Conservation (phyloP, 2,329 filamentous ascomycete species). For the Exophiala phaeomuriformis region DNA sequence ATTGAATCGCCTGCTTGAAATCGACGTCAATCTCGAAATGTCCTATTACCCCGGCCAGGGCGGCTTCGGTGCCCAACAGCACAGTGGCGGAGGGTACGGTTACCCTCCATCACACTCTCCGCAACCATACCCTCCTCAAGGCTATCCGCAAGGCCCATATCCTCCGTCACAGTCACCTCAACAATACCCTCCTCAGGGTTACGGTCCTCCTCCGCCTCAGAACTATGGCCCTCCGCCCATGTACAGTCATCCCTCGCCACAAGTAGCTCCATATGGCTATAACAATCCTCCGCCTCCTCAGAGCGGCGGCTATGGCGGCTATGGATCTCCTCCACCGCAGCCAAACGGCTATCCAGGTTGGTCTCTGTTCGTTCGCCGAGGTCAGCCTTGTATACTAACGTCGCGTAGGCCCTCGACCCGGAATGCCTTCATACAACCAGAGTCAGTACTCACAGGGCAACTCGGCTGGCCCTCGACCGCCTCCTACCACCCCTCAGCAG, state of each 20-base stretch:
- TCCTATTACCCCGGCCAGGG: constrained; percentile 17
- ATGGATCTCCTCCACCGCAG: constrained; percentile 28
- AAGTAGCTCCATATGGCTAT: constrained; percentile 29
- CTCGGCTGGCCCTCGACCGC: constrained; percentile 53
- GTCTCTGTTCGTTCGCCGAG: constrained; percentile 12
- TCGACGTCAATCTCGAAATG: constrained; percentile 11
- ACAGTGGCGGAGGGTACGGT: constrained; percentile 31
- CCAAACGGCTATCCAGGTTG: constrained; percentile 38
- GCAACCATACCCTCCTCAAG: constrained; percentile 29
- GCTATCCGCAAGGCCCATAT: constrained; percentile 18
- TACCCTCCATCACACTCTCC: constrained; percentile 29
- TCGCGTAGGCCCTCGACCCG: constrained; percentile 17
- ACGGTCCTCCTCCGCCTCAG: constrained; percentile 42
- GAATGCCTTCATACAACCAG: constrained; percentile 21
- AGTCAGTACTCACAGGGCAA: constrained; percentile 27
- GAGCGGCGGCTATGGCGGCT: constrained; percentile 31
- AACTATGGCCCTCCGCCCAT: constrained; percentile 10
- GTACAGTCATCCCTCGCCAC: constrained; percentile 6
- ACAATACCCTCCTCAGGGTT: constrained; percentile 33
- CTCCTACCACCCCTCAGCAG: constrained; percentile 58
- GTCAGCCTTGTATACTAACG: constrained; percentile 3
- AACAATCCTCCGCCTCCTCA: constrained; percentile 30
- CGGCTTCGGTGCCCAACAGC: constrained; percentile 37
- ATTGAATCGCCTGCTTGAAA: constrained; percentile 3
- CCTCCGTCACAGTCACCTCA: constrained; percentile 30